These are phyloP conservation scores for Hura crepitans DNA, from an alignment of 441 rosid species.

Conservation along the genomic window DNA sequence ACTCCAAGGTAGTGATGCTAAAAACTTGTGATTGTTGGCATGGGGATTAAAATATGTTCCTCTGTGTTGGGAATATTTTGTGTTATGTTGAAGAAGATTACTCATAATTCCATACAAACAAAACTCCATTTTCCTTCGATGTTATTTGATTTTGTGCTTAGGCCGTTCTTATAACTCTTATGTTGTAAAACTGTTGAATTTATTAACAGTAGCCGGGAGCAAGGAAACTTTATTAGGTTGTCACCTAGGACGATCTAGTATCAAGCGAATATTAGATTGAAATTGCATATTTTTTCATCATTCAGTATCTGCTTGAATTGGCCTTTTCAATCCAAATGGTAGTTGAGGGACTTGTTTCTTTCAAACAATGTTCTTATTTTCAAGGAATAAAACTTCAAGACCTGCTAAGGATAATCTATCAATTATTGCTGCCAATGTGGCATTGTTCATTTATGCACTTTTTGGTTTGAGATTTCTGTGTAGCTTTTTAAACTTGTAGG, in stretches of 20 bases:
- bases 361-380: not conserved
- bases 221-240: conserved; percentile 2
- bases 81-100: not conserved
- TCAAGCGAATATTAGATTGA: not conserved
- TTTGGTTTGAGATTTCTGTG: not conserved
- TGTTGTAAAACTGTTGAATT: not conserved
- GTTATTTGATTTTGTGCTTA: not conserved
- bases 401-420: not conserved
- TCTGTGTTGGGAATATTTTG: not conserved
- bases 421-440: not conserved
- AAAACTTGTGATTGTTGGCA: not conserved
- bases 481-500: not conserved
- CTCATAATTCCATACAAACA: not conserved
- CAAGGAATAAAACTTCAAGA: not conserved
- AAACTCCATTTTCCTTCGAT: not conserved
- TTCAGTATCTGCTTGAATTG: conserved; percentile 3
- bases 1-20: not conserved
- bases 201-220: not conserved
- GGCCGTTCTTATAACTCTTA: not conserved
- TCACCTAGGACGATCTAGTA: not conserved
- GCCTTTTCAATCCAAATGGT: not conserved
- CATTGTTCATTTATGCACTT: not conserved
- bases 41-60: not conserved
- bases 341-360: not conserved
- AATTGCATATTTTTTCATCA: not conserved